A percentile compares a stretch with the other conserved stretches of the same genome.
phyloP scores from a whole-genome alignment of 1,284 basidiomycete genomes.

The Erythrobasidium hasegawianum region DNA sequence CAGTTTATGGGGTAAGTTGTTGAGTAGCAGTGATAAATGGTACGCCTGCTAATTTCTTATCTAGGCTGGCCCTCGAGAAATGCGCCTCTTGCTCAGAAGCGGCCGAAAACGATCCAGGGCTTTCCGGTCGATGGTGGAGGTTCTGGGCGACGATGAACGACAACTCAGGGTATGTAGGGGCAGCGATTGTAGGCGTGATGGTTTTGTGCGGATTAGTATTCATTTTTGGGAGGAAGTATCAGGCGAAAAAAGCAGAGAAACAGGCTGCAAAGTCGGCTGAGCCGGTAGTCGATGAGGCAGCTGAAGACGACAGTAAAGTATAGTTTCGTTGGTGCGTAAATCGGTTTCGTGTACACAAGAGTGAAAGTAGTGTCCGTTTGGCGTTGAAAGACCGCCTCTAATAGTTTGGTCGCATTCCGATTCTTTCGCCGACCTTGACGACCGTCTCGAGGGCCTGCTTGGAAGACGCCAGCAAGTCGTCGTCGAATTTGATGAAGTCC shows the following conservation, averaged over 20 bases:
- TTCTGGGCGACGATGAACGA: slow-evolving; percentile 49
- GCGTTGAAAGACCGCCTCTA: background rate
- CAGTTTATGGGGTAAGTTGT: slow-evolving; percentile 47
- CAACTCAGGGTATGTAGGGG: slow-evolving; percentile 47
- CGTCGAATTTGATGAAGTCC: slow-evolving; percentile 60
- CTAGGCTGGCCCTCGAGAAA: slow-evolving; percentile 43
- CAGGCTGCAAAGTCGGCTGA: background rate
- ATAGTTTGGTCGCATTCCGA: slow-evolving; percentile 9
- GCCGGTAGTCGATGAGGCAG: background rate
- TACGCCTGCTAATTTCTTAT: background rate
- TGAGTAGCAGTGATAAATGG: too few relatives aligned
- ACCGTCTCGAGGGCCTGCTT: slow-evolving; percentile 25
- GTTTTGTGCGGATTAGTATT: slow-evolving; percentile 31
- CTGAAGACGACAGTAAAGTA: background rate
- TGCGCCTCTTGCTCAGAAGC: slow-evolving; percentile 47
- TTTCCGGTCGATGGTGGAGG: slow-evolving; percentile 51
- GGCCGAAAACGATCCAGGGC: slow-evolving; percentile 45
- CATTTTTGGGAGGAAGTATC: slow-evolving; percentile 5
- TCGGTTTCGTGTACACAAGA: background rate
- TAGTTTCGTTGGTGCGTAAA: background rate
- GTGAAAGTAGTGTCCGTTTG: background rate
- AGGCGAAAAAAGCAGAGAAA: slow-evolving; percentile 15
- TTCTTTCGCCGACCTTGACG: slow-evolving; percentile 25
- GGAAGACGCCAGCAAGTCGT: slow-evolving; percentile 38
- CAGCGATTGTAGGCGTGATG: slow-evolving; percentile 49